These are phyloP conservation scores for Solanum phureja DNA, from an alignment of 257 asterid genomes.

Conservation along the genomic window DNA sequence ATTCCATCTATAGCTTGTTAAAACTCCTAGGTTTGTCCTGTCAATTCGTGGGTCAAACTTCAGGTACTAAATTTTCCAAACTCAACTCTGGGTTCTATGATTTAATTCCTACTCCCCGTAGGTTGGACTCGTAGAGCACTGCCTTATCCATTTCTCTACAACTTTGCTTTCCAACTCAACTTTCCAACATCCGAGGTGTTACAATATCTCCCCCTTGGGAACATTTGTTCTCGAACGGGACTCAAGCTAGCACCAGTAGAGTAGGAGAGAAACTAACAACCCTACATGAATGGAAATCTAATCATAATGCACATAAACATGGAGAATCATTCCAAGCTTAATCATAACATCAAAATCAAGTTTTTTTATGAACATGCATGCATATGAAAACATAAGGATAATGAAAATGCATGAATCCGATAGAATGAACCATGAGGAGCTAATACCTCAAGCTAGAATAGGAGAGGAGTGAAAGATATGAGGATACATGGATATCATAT, in stretches of 20 bases:
- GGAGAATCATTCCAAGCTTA: not conserved
- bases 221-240: not conserved
- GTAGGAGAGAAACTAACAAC: not conserved
- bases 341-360: not conserved
- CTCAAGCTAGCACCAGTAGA: not conserved
- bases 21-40: not conserved
- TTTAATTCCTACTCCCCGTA: not conserved
- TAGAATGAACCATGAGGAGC: not conserved
- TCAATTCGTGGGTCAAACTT: not conserved
- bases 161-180: not conserved
- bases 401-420: no score
- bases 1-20: not conserved
- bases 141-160: no score
- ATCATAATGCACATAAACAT: not conserved
- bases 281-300: not conserved
- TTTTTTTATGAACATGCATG: not conserved
- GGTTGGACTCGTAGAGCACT: not conserved
- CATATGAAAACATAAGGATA: not conserved
- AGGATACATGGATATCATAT: not conserved
- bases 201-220: not conserved
- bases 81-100: not conserved
- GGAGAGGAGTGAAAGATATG: not conserved
- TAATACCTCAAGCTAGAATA: not conserved
- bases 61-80: not conserved
- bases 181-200: not conserved